A percentile compares a stretch with the other conserved stretches of the same genome.
These are phyloP conservation scores for Davidsoniella eucalypti DNA, from an alignment of 2,329 filamentous ascomycete species.

Conservation along the genomic window DNA sequence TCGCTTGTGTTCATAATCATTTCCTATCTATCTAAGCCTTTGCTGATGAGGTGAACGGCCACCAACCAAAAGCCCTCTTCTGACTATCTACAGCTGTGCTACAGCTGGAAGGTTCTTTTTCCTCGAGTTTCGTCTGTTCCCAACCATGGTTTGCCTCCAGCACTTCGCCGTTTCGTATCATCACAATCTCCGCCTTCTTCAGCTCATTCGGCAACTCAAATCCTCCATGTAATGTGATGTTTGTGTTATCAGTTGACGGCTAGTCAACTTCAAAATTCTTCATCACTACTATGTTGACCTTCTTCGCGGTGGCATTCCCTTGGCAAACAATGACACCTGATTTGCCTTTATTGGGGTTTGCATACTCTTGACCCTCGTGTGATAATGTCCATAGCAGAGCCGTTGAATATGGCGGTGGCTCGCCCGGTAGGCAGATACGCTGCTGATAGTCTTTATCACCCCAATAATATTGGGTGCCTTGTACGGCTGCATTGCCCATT, in stretches of 20 bases:
- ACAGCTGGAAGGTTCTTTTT: not conserved
- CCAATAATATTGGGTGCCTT: conserved; percentile 7
- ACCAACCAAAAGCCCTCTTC: too few relatives aligned
- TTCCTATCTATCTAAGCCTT: too few relatives aligned
- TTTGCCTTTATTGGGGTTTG: conserved; percentile 1
- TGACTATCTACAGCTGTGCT: not conserved
- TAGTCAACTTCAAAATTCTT: conserved; percentile 10
- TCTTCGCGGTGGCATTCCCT: not conserved
- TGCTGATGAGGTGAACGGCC: too few relatives aligned
- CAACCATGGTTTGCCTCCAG: not conserved
- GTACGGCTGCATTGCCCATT: conserved; percentile 4
- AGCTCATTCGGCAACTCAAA: conserved; percentile 7
- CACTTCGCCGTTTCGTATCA: not conserved
- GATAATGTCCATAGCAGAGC: conserved; percentile 6
- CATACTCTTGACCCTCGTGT: conserved; percentile 1
- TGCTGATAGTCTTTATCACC: conserved; percentile 1
- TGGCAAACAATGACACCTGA: conserved; percentile 3
- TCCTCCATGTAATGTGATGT: conserved; percentile 8
- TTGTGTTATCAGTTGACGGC: conserved; percentile 6
- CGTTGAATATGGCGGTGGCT: not conserved
- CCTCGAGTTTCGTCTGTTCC: not conserved
- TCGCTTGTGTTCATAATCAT: too few relatives aligned
- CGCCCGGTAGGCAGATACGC: not conserved
- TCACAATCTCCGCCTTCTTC: conserved; percentile 2
- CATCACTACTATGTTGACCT: conserved; percentile 5